phyloP scores from a whole-genome alignment of 495 filamentous ascomycete species.

The Chaetomium fimeti region DNA sequence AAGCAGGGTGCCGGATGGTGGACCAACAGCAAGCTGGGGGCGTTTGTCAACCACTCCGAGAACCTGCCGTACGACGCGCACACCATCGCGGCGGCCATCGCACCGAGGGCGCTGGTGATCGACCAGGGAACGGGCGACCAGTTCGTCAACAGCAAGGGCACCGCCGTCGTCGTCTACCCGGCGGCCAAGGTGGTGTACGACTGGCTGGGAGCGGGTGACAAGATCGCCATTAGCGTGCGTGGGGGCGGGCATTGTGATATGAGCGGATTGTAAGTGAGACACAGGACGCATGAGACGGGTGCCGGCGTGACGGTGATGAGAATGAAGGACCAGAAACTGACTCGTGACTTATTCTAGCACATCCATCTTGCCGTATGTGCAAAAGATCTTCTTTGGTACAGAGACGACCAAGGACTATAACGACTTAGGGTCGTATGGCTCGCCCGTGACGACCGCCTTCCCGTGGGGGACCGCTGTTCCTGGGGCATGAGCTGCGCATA shows the following conservation, averaged over 20 bases:
- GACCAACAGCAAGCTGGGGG: constrained; percentile 47
- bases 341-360: constrained; percentile 32
- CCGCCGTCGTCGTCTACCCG: constrained; percentile 50
- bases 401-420: constrained; percentile 49
- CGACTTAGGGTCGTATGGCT: constrained; percentile 46
- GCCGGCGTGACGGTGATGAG: background rate
- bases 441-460: constrained; percentile 48
- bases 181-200: constrained; percentile 54
- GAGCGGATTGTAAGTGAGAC: constrained; percentile 47
- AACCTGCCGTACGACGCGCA: constrained; percentile 54
- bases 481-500: constrained; percentile 26
- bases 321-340: background rate
- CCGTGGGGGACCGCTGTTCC: constrained; percentile 49
- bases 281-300: background rate
- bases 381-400: constrained; percentile 50
- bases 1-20: constrained; percentile 56
- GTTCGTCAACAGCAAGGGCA: constrained; percentile 54
- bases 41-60: constrained; percentile 50
- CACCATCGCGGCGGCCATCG: constrained; percentile 53
- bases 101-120: constrained; percentile 53
- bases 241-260: constrained; percentile 52
- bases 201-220: constrained; percentile 49
- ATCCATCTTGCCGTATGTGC: constrained; percentile 51
- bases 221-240: constrained; percentile 52
- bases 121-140: constrained; percentile 51